Evolutionary conservation across 1,284 basidiomycete genomes (phyloP).

Genomic region (Xerocomus minutiporus): DNA sequence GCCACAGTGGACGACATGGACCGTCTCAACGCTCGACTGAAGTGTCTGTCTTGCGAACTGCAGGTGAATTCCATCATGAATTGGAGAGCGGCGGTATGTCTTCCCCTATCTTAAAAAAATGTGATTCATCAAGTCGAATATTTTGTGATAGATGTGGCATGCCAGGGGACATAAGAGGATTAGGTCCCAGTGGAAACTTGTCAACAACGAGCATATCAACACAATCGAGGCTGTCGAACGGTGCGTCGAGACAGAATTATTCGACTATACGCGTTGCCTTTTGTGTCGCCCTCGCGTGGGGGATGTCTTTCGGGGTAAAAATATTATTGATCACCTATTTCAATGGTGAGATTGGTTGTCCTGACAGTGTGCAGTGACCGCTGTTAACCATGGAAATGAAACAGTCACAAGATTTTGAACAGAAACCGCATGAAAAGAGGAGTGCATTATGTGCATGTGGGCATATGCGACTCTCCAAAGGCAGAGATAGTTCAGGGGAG

Average conservation of each 20-base stretch:
- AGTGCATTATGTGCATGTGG: slow-evolving; percentile 1
- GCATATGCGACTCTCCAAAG: background rate
- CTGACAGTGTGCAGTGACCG: background rate
- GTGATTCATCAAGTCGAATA: background rate
- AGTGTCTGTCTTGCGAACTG: background rate
- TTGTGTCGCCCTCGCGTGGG: slow-evolving; percentile 8
- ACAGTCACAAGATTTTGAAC: background rate
- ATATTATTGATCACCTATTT: background rate
- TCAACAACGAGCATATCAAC: slow-evolving; percentile 4
- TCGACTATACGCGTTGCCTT: background rate
- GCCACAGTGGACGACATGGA: slow-evolving; percentile 16
- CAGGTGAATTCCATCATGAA: background rate
- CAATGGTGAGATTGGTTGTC: background rate
- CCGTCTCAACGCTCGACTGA: slow-evolving; percentile 3
- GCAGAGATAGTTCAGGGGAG: background rate
- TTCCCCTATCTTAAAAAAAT: background rate
- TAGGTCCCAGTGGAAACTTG: slow-evolving; percentile 4
- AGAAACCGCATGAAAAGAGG: background rate
- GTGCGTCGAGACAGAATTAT: background rate
- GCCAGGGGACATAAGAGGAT: background rate
- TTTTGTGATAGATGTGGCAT: slow-evolving; percentile 3
- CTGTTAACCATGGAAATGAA: background rate
- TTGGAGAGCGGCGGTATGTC: background rate
- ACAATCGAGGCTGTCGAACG: background rate
- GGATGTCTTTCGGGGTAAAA: background rate